A percentile compares a stretch with the other conserved stretches of the same genome.
Evolutionary conservation across 176 grass and related monocot genomes (phyloP).

Genomic region (Phoenix roebelenii): DNA sequence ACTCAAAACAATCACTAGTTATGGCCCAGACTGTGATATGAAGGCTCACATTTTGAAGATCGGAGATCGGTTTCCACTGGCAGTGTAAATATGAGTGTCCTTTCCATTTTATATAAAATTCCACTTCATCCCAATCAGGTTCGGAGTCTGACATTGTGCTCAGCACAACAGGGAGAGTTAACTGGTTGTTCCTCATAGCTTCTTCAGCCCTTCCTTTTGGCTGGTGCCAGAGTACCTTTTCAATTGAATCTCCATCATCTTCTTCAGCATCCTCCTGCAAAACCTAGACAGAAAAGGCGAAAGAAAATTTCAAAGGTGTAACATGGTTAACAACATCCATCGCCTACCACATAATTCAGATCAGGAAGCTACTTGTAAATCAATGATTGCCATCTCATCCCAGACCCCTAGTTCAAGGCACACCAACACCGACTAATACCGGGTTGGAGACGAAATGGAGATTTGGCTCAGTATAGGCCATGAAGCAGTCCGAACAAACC

Average conservation of each 20-base stretch:
- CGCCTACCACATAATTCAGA: too few relatives aligned
- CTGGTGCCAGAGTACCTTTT: slow-evolving; percentile 96
- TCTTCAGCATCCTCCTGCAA: slow-evolving; percentile 76
- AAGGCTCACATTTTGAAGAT: slow-evolving; percentile 70
- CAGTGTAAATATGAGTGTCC: slow-evolving; percentile 93
- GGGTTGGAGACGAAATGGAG: too few relatives aligned
- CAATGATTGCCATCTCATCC: too few relatives aligned
- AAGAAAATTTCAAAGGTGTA: too few relatives aligned
- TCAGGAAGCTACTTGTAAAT: too few relatives aligned
- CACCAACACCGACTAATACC: too few relatives aligned
- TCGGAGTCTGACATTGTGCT: slow-evolving; percentile 50
- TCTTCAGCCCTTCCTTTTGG: slow-evolving; percentile 67
- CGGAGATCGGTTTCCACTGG: slow-evolving; percentile 73
- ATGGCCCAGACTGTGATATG: too few relatives aligned
- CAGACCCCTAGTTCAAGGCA: too few relatives aligned
- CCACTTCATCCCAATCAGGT: slow-evolving; percentile 73
- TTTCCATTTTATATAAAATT: slow-evolving; percentile 99
- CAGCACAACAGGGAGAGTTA: slow-evolving; percentile 55
- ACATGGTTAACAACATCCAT: too few relatives aligned
- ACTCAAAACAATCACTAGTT: too few relatives aligned
- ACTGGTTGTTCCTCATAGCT: slow-evolving; percentile 53
- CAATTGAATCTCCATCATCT: slow-evolving; percentile 79
- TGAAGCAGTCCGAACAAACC: too few relatives aligned
- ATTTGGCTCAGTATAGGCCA: too few relatives aligned
- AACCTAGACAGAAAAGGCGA: not conserved